These are phyloP conservation scores for Moesziomyces antarcticus DNA, from an alignment of 1,284 basidiomycete genomes.

Conservation along the genomic window DNA sequence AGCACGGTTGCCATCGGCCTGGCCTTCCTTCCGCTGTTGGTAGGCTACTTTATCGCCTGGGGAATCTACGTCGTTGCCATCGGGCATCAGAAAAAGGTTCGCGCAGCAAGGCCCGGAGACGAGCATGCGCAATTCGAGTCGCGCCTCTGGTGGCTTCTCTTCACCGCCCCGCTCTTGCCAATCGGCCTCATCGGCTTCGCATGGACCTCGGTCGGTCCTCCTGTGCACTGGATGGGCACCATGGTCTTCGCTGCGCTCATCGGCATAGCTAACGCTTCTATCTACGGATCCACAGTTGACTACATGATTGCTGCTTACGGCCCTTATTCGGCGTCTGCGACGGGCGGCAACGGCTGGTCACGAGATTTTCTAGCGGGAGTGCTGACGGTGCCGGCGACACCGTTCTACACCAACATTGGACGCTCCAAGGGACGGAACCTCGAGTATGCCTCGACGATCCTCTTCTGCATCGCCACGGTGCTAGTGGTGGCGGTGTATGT, in stretches of 20 bases:
- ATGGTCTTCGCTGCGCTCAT: slow-evolving; percentile 69
- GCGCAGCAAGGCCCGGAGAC: slow-evolving; percentile 53
- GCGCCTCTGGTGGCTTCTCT: slow-evolving; percentile 69
- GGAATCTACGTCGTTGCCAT: slow-evolving; percentile 68
- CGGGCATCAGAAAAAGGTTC: slow-evolving; percentile 62
- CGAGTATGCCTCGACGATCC: slow-evolving; percentile 69
- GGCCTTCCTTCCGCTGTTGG: slow-evolving; percentile 67
- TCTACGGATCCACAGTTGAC: slow-evolving; percentile 68
- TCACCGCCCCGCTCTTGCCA: slow-evolving; percentile 66
- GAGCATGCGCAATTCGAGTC: slow-evolving; percentile 65
- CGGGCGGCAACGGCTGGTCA: slow-evolving; percentile 65
- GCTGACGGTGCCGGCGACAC: slow-evolving; percentile 68
- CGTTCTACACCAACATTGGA: slow-evolving; percentile 68
- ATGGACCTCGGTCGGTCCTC: slow-evolving; percentile 69
- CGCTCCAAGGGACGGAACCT: slow-evolving; percentile 58
- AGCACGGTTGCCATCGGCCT: slow-evolving; percentile 60
- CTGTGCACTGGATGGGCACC: slow-evolving; percentile 69
- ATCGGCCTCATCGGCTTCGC: slow-evolving; percentile 70
- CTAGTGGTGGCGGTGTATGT: slow-evolving; percentile 69
- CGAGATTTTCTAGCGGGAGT: slow-evolving; percentile 69
- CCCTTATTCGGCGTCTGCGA: slow-evolving; percentile 69
- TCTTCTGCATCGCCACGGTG: slow-evolving; percentile 68
- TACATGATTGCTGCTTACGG: slow-evolving; percentile 70
- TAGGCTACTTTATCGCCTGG: slow-evolving; percentile 70
- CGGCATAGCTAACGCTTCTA: slow-evolving; percentile 67